phyloP scores from a whole-genome alignment of 495 filamentous ascomycete genomes.

The Hypoxylon perforatum region DNA sequence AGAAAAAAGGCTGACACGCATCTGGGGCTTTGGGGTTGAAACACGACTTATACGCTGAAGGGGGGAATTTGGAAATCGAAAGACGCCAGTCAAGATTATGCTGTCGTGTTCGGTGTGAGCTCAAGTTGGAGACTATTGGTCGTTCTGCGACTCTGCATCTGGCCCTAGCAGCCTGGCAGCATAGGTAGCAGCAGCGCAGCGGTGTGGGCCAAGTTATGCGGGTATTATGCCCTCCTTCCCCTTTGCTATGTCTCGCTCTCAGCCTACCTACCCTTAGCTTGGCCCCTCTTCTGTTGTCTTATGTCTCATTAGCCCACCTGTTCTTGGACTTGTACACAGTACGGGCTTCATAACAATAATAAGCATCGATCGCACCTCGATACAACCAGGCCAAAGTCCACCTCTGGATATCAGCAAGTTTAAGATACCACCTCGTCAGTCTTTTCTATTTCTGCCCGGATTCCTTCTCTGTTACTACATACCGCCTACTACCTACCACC shows the following conservation, averaged over 20 bases:
- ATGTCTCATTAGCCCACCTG: constrained; percentile 17
- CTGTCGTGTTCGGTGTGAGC: constrained; percentile 43
- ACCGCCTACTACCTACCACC: background rate
- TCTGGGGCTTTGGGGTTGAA: constrained; percentile 1
- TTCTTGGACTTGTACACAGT: constrained; percentile 36
- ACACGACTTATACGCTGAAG: constrained; percentile 8
- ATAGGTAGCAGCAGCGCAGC: constrained; percentile 35
- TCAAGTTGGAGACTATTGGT: constrained; percentile 33
- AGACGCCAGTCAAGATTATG: constrained; percentile 32
- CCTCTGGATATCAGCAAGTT: constrained; percentile 24
- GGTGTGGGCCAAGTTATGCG: constrained; percentile 34
- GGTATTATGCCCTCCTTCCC: constrained; percentile 10
- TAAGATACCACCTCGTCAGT: constrained; percentile 31
- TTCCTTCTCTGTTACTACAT: constrained; percentile 9
- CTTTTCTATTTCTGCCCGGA: constrained; percentile 13
- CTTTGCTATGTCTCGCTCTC: background rate
- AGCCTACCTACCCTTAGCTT: constrained; percentile 6
- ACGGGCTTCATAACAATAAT: constrained; percentile 26
- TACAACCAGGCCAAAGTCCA: constrained; percentile 27
- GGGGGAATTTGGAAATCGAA: constrained; percentile 19
- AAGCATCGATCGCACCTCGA: constrained; percentile 33
- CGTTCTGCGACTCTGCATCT: constrained; percentile 23
- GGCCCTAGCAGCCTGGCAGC: constrained; percentile 5
- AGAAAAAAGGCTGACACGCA: constrained; percentile 10
- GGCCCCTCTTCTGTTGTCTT: constrained; percentile 9